Conservation (phyloP, 306 rosid species). For the Lablab purpureus region DNA sequence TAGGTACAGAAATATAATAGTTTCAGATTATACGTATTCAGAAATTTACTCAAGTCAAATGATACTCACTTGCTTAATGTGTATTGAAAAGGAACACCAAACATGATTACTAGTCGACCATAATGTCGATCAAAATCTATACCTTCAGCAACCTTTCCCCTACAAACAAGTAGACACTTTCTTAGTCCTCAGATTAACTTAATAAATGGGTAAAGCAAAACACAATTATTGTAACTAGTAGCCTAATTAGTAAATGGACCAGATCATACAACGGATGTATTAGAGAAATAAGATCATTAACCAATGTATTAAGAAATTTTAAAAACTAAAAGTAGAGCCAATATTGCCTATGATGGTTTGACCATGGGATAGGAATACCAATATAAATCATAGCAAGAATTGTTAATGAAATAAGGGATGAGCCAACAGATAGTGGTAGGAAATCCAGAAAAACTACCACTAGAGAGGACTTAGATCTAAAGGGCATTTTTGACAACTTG, state of each 20-base stretch:
- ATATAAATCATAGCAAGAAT: not conserved
- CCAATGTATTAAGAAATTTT: not conserved
- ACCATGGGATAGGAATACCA: not conserved
- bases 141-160: conserved; percentile 97
- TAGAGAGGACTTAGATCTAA: conserved; percentile 17
- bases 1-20: not conserved
- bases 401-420: not conserved
- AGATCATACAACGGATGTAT: not conserved
- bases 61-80: conserved; percentile 90
- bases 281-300: not conserved
- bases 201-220: not conserved
- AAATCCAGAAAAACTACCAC: not conserved
- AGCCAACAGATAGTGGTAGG: not conserved
- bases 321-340: not conserved
- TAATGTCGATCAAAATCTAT: conserved; percentile 93
- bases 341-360: not conserved
- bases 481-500: not conserved
- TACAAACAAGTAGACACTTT: conserved; percentile 44
- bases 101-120: conserved; percentile 93
- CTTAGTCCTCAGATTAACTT: conserved; percentile 23
- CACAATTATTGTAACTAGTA: not conserved
- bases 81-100: conserved; percentile 92
- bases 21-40: conserved; percentile 7
- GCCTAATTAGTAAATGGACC: not conserved
- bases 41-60: conserved; percentile 32